These are phyloP conservation scores for Vachellia pachyceras DNA, from an alignment of 306 rosid species.

Conservation along the genomic window DNA sequence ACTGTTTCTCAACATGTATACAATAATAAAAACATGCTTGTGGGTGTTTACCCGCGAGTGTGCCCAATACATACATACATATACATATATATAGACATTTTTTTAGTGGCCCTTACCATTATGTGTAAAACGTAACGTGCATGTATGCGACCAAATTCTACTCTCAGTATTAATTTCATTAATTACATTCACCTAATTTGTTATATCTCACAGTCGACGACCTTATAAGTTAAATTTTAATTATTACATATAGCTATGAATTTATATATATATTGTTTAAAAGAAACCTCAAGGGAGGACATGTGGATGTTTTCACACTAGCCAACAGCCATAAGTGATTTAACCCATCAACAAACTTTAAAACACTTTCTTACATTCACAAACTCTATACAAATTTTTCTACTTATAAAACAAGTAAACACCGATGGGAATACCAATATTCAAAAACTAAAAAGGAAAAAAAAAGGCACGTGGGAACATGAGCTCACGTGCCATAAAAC, in stretches of 20 bases:
- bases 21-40: too few relatives aligned
- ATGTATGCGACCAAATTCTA: neutral
- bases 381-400: constrained; percentile 4
- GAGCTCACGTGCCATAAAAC: neutral
- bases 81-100: too few relatives aligned
- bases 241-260: neutral
- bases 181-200: neutral
- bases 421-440: neutral
- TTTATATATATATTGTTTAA: too few relatives aligned
- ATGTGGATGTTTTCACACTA: neutral
- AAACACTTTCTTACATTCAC: neutral
- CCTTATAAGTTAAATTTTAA: neutral
- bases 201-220: neutral
- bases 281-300: too few relatives aligned
- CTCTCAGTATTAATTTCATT: neutral
- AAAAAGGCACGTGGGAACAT: neutral
- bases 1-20: neutral
- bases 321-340: neutral
- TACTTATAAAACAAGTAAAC: neutral
- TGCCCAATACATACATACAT: too few relatives aligned
- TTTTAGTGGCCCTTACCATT: neutral
- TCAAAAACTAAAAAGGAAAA: neutral
- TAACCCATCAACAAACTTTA: neutral
- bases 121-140: too few relatives aligned
- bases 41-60: too few relatives aligned